Evolutionary conservation across 2,329 filamentous ascomycete genomes (phyloP), one percentile per base, ranked within the genome.

Genomic region (Paramyrothecium roridum): DNA sequence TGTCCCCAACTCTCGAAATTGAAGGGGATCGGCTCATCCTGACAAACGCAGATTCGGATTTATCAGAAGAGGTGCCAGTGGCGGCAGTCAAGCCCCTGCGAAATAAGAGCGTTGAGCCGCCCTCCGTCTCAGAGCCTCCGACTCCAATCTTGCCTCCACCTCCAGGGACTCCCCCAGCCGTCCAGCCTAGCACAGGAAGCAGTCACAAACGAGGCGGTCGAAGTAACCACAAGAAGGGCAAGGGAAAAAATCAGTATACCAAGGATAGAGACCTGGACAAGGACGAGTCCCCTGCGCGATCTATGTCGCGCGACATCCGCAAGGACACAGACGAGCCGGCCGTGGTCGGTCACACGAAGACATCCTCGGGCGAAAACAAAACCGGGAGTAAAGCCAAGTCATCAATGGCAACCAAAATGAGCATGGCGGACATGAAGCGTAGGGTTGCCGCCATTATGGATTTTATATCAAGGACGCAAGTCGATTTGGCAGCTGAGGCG

Each of bases 391-490:
- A 83, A 64, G 73, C 76, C 33, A 82, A 82, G 63, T 71, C 65
- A 3, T 63, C 76, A 55, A 77, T 78, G 51, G 82, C 81, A 70
- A 86, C 82, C 61, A 91, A 90, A 69, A 84, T 92, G 55, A 93
- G 87, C 26, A 90, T 96, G 86, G 87, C 87, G 57, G 92, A 96
- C 67, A 92, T 96, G 85, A 91, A 90, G 73, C 85, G 90, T 60
- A 87, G 91, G 11, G 91, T 93, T 7, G 84, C 89, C 3, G 89
- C 84, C 20, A 96, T 97, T 67, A 81, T 96, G 56, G 91, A 95
- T 63, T 97, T 93, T 67, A 96, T 97, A 59, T 88, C 89, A 3
- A 86, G 91, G 61, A 93, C 91, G 55, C 92, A 97, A 70, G 80
- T 96, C 8, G 93, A 97, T 66, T 83, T 96, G 73, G 91, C 90